phyloP scores from a whole-genome alignment of 176 grass and related monocot genomes.

The Phyllostachys edulis region DNA sequence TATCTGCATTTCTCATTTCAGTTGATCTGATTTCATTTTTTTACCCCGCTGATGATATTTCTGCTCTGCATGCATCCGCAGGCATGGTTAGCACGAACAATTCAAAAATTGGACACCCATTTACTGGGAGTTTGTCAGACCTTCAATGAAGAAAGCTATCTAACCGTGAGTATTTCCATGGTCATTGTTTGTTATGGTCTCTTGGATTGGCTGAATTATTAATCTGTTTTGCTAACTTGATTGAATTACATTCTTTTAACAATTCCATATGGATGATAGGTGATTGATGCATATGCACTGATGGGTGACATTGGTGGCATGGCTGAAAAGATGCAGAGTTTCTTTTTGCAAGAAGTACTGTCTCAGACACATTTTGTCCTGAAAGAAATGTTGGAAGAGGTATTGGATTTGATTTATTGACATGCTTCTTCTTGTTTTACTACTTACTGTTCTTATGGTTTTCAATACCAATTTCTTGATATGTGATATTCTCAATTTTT shows the following conservation, averaged over 20 bases:
- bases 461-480: slow-evolving; percentile 20
- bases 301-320: slow-evolving; percentile 95
- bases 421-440: slow-evolving; percentile 13
- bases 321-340: slow-evolving; percentile 99
- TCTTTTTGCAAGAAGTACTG: slow-evolving; percentile 98
- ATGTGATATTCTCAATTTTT: slow-evolving; percentile 16
- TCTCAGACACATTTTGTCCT: slow-evolving; percentile 89
- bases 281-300: slow-evolving; percentile 88
- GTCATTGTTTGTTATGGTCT: slow-evolving; percentile 16
- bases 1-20: slow-evolving; percentile 16
- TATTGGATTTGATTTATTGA: slow-evolving; percentile 48
- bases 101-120: slow-evolving; percentile 87
- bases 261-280: slow-evolving; percentile 46
- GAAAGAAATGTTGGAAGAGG: slow-evolving; percentile 88
- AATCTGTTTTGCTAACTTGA: slow-evolving; percentile 10
- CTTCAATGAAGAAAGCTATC: slow-evolving; percentile 87
- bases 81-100: slow-evolving; percentile 84
- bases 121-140: slow-evolving; percentile 82
- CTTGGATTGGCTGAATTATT: background rate
- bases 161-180: slow-evolving; percentile 70
- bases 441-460: background rate
- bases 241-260: slow-evolving; percentile 27
- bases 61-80: slow-evolving; percentile 40
- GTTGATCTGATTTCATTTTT: slow-evolving; percentile 31
- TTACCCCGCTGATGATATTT: slow-evolving; percentile 19